A percentile compares a stretch with the other conserved stretches of the same genome.
These are phyloP conservation scores for Hygrophoropsis aurantiaca DNA, from an alignment of 768 basidiomycete genomes.

Conservation along the genomic window DNA sequence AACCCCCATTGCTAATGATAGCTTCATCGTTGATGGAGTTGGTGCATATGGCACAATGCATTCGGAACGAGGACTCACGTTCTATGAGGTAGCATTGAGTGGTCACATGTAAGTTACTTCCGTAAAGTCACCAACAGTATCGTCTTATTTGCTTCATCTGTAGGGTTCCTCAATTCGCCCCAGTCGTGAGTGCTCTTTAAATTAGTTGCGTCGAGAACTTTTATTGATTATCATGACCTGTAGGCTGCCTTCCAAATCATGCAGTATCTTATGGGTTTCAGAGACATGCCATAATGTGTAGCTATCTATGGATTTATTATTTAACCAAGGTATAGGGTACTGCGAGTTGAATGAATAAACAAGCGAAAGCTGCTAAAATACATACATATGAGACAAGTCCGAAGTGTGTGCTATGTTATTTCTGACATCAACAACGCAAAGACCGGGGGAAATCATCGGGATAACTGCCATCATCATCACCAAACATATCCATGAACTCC, in stretches of 20 bases:
- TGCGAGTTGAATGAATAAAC: no score
- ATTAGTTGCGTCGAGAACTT: slow-evolving; percentile 1
- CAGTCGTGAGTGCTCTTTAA: slow-evolving; percentile 41
- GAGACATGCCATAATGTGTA: slow-evolving; percentile 48
- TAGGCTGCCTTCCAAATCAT: slow-evolving; percentile 71
- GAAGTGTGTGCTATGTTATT: no score
- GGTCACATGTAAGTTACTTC: slow-evolving; percentile 64
- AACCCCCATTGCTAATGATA: slow-evolving; percentile 61
- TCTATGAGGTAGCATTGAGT: slow-evolving; percentile 62
- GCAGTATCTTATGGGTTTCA: slow-evolving; percentile 67
- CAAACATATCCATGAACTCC: slow-evolving; percentile 32
- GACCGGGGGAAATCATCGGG: slow-evolving; percentile 34
- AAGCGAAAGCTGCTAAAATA: no score
- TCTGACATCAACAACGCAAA: slow-evolving; percentile 12
- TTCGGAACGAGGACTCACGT: slow-evolving; percentile 66
- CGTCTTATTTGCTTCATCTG: not conserved
- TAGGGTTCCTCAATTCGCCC: slow-evolving; percentile 69
- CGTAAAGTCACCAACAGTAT: not conserved
- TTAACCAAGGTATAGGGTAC: no score
- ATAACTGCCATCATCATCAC: slow-evolving; percentile 31
- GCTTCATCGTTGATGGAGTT: slow-evolving; percentile 69
- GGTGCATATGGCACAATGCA: slow-evolving; percentile 68
- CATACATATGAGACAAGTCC: no score
- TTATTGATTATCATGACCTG: slow-evolving; percentile 1
- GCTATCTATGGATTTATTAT: no score